Evolutionary conservation across 208 protist genomes (phyloP).

Genomic region (Tritrichomonas musculus): DNA sequence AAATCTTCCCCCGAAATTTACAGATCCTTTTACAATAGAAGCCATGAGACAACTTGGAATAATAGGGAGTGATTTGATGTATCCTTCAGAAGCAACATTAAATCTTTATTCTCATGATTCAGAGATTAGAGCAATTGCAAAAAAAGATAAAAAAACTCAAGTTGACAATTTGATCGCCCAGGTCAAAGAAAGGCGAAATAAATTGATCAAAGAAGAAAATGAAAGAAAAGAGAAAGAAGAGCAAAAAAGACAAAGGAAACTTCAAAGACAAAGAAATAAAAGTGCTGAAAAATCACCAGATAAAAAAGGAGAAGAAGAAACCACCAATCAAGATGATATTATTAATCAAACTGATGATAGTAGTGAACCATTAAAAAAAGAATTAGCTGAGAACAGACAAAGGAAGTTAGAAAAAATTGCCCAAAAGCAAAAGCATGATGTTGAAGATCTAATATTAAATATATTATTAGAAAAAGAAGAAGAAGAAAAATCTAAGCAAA

Average conservation of each 20-base stretch:
- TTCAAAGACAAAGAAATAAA: too few species aligned
- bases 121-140: neutral
- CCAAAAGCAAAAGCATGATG: neutral
- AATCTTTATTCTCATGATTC: constrained; percentile 3
- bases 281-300: too few species aligned
- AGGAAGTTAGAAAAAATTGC: neutral
- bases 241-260: too few species aligned
- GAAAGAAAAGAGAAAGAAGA: too few species aligned
- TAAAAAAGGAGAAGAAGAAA: too few species aligned
- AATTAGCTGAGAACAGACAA: neutral
- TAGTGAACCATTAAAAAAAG: neutral
- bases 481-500: neutral
- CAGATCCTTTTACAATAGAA: neutral
- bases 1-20: neutral
- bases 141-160: neutral
- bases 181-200: neutral
- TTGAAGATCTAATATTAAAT: neutral
- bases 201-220: neutral
- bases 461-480: neutral
- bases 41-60: neutral
- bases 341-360: neutral
- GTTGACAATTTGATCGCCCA: neutral
- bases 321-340: neutral
- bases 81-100: neutral
- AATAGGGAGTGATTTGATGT: neutral